Conservation (phyloP, 2,329 filamentous ascomycete species). For the Calonectria naviculata region DNA sequence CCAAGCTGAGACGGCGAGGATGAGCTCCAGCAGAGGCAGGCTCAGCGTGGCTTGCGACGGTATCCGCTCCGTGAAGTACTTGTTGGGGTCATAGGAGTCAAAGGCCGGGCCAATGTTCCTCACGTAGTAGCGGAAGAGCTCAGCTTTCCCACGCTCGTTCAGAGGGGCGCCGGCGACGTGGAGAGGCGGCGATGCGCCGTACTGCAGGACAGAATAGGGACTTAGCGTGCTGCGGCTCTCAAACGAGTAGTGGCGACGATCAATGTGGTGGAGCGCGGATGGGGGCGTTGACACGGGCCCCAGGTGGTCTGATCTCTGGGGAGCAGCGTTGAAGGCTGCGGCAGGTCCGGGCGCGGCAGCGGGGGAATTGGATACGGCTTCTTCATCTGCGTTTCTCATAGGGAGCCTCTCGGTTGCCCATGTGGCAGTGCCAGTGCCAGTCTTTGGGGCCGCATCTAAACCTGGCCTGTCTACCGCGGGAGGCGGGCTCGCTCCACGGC, state of each 20-base stretch:
- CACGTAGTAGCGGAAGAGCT: conserved; percentile 28
- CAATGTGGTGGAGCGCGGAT: neutral
- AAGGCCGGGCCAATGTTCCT: conserved; percentile 29
- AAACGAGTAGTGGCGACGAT: neutral
- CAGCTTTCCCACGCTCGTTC: conserved; percentile 17
- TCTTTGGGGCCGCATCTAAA: neutral
- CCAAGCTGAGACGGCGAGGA: conserved; percentile 21
- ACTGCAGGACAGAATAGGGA: neutral
- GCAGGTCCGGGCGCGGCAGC: neutral
- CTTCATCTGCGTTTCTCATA: conserved; percentile 4
- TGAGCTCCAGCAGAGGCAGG: conserved; percentile 21
- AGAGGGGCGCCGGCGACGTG: conserved; percentile 12
- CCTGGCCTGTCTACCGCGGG: neutral
- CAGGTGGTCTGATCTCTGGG: conserved; percentile 4
- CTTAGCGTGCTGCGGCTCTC: conserved; percentile 18
- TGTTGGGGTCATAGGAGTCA: conserved; percentile 28
- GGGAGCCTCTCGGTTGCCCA: conserved; percentile 4
- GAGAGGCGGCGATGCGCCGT: neutral
- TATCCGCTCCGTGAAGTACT: conserved; percentile 20
- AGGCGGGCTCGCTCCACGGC: neutral
- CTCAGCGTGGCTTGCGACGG: conserved; percentile 23
- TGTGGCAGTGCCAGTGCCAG: too few relatives aligned
- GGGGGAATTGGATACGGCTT: neutral
- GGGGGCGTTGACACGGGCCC: neutral
- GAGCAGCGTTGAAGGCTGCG: neutral